Evolutionary conservation across 148 eudicot species (phyloP), one percentile per base, ranked within the genome.

Genomic region (Rhododendron kiyosumense): DNA sequence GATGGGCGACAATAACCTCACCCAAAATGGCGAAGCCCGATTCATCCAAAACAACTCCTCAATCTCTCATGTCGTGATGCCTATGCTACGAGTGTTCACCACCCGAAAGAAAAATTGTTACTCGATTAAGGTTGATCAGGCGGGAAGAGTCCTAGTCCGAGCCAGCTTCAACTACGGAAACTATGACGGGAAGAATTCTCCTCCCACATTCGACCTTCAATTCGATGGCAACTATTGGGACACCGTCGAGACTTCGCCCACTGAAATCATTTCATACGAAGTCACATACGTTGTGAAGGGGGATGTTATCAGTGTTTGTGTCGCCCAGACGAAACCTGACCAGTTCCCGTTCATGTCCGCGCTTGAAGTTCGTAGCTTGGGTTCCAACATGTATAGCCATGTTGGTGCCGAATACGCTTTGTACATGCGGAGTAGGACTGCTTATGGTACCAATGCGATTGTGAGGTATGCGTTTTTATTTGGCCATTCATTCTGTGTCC

Each of bases 371-470:
- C 90, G 88, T 11, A 32, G 89, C 77, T 86, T 90, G 85, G 86
- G 48, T 18, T 32, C 86, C 1, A 7, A 36, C 11, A 88, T 88
- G 90, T 91, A 90, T 59, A 79, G 61, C 76, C 52, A 84, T 8
- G 78, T 88, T 13, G 91, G 86, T 82, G 32, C 83, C 1, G 17
- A 30, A 20, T 76, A 73, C 79, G 90, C 90, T n/a, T 79, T 91
- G 87, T 49, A 52, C 43, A 5, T 57, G 82, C 14, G 17, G 14
- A 81, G 34, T 82, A 91, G 90, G 85, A 45, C 87, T 87, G 88
- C 89, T 76, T 90, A 81, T 86, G 93, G 93, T n/a, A 20, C 91
- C 14, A 84, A 86, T 61, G 67, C 26, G 6, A 57, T 73, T 57
- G 51, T 90, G 54, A 90, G 91, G 93, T 91, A 83, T 57, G 81